Evolutionary conservation across 208 protist species (phyloP).

Genomic region (Eutreptiella sp.): DNA sequence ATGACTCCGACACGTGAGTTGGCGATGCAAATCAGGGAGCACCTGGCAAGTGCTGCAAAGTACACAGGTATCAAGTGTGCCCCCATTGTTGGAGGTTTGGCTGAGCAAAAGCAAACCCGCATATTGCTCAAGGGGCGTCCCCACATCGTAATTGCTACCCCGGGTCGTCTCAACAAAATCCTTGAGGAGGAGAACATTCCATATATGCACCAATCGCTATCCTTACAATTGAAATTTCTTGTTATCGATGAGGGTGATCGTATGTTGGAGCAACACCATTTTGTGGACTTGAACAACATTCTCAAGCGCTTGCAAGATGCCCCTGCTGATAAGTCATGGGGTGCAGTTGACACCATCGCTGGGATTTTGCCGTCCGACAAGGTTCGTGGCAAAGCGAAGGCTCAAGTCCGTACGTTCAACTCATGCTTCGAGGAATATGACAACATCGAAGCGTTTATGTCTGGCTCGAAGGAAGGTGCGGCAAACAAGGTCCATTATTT

Average conservation of each 20-base stretch:
- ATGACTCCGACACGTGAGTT: slow-evolving; percentile 96
- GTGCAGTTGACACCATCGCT: too few species aligned
- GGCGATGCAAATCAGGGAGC: slow-evolving; percentile 88
- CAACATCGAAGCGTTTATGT: slow-evolving; percentile 9
- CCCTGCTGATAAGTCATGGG: too few species aligned
- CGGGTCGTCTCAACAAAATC: slow-evolving; percentile 73
- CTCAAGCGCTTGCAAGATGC: too few species aligned
- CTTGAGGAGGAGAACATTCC: too few species aligned
- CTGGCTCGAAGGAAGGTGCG: slow-evolving; percentile 13
- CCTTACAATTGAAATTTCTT: slow-evolving; percentile 79
- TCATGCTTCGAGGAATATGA: slow-evolving; percentile 2
- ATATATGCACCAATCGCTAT: too few species aligned
- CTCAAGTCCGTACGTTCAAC: too few species aligned
- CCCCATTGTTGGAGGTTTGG: slow-evolving; percentile 73
- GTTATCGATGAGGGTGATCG: slow-evolving; percentile 97
- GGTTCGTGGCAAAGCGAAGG: too few species aligned
- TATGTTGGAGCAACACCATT: slow-evolving; percentile 97
- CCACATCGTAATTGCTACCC: slow-evolving; percentile 80
- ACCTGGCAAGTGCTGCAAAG: slow-evolving; percentile 52
- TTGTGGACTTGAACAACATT: too few species aligned
- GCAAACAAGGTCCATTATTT: background rate
- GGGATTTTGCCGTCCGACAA: too few species aligned
- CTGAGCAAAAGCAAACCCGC: too few species aligned
- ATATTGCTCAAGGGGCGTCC: too few species aligned
- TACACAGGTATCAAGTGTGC: slow-evolving; percentile 55